Conservation (phyloP, 768 basidiomycete genomes). For the Pholiota molesta region DNA sequence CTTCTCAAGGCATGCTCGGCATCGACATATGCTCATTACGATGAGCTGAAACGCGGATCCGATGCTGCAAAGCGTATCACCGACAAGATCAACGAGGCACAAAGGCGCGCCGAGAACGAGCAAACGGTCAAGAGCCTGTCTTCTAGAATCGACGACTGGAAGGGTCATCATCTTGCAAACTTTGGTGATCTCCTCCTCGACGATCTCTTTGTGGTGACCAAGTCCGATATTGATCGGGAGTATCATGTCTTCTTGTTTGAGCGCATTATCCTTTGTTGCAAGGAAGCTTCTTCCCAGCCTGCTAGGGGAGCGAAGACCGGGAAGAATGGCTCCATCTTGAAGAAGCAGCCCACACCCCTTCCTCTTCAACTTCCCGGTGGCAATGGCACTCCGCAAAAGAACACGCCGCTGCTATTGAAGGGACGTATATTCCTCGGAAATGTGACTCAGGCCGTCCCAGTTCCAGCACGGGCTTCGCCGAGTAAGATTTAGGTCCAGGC, state of each 20-base stretch:
- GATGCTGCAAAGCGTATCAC: constrained; percentile 91
- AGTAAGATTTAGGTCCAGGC: constrained; percentile 46
- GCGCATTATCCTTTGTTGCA: constrained; percentile 98
- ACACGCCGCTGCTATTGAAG: constrained; percentile 86
- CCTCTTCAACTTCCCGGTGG: constrained; percentile 52
- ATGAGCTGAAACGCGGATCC: constrained; percentile 83
- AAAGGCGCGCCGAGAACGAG: constrained; percentile 88
- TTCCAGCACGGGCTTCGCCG: constrained; percentile 55
- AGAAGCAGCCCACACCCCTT: constrained; percentile 69
- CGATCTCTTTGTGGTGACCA: constrained; percentile 94
- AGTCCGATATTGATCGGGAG: constrained; percentile 94
- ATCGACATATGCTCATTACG: constrained; percentile 66
- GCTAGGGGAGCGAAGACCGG: constrained; percentile 67
- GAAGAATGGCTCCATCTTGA: constrained; percentile 90
- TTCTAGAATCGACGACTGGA: constrained; percentile 95
- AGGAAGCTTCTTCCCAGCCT: constrained; percentile 72
- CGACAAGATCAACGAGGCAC: constrained; percentile 94
- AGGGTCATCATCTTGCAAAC: constrained; percentile 93
- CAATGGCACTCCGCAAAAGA: constrained; percentile 64
- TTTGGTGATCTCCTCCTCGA: constrained; percentile 95
- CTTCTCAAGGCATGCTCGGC: constrained; percentile 72
- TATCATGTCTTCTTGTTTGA: constrained; percentile 99
- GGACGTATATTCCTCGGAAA: constrained; percentile 98
- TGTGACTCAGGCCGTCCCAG: constrained; percentile 79
- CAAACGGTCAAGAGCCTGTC: constrained; percentile 88